Conservation (phyloP, 169 alveolate species). For the Plasmodium billcollinsi region DNA sequence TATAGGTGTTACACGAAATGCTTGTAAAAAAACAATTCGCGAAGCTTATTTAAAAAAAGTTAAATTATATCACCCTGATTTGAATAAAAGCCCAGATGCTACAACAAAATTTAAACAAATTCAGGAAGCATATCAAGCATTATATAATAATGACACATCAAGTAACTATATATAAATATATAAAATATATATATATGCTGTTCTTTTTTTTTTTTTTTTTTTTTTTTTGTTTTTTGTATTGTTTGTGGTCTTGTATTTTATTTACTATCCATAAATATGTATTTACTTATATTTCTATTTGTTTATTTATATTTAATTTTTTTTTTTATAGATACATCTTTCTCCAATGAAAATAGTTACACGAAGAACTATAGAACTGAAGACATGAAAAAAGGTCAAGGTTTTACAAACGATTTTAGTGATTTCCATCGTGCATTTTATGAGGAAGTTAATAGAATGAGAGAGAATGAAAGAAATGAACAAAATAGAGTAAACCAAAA, state of each 20-base stretch:
- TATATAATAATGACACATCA: slow-evolving; percentile 85
- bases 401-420: slow-evolving; percentile 38
- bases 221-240: not conserved
- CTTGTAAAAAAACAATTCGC: slow-evolving; percentile 91
- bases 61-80: slow-evolving; percentile 94
- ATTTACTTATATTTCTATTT: too few species aligned
- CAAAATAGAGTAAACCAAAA: slow-evolving; percentile 32
- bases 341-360: slow-evolving; percentile 30
- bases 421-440: slow-evolving; percentile 73
- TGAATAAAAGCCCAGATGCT: slow-evolving; percentile 88
- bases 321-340: slow-evolving; percentile 18
- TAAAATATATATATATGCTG: too few species aligned
- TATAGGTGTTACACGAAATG: slow-evolving; percentile 85
- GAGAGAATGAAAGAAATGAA: slow-evolving; percentile 55
- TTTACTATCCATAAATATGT: not conserved
- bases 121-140: slow-evolving; percentile 91
- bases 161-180: slow-evolving; percentile 44
- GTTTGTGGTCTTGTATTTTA: not conserved
- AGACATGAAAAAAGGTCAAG: slow-evolving; percentile 15
- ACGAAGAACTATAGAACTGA: slow-evolving; percentile 20
- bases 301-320: not conserved
- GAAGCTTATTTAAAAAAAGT: slow-evolving; percentile 93
- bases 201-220: not conserved
- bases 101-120: slow-evolving; percentile 89
- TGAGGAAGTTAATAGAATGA: slow-evolving; percentile 75